Percentiles rank a stretch among this genome's conserved stretches.
These are phyloP conservation scores for Sideroxylon spinosum DNA, from an alignment of 179 eudicot genomes.

Conservation along the genomic window DNA sequence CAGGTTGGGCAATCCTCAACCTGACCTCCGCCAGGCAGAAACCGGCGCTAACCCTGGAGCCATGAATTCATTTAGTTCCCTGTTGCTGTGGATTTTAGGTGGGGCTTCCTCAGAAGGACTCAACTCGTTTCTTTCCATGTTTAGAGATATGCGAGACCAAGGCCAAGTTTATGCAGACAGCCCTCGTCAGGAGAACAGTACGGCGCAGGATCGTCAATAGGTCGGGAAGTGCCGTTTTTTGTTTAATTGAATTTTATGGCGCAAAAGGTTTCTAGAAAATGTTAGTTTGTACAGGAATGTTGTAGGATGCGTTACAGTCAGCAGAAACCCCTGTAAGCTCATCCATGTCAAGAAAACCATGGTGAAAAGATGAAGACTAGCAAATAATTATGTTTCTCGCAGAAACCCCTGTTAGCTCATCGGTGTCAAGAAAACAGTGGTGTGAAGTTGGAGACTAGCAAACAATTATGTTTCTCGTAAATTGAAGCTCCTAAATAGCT, in stretches of 20 bases:
- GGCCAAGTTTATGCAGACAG: constrained; percentile 54
- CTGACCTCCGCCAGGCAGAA: constrained; percentile 53
- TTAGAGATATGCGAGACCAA: constrained; percentile 80
- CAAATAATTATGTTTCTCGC: no score
- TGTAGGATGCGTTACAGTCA: neutral
- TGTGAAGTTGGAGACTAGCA: no score
- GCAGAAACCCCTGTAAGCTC: no score
- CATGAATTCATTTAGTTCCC: constrained; percentile 77
- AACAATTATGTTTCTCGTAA: no score
- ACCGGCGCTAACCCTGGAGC: constrained; percentile 62
- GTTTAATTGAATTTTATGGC: neutral
- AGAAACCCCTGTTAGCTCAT: no score
- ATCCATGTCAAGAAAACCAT: neutral
- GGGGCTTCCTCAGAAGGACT: constrained; percentile 87
- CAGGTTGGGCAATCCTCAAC: constrained; percentile 31
- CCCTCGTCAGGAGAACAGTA: constrained; percentile 42
- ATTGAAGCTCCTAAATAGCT: no score
- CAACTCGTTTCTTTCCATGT: constrained; percentile 81
- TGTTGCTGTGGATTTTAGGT: constrained; percentile 80
- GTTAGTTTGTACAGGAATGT: neutral
- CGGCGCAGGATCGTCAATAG: constrained; percentile 28
- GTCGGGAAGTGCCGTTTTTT: no score
- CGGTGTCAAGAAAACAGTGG: no score
- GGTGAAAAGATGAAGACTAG: no score
- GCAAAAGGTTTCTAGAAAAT: neutral